Evolutionary conservation across 108 stramenopile species (phyloP), one percentile per base, ranked within the genome.

Genomic region (Skeletonema menzelii): DNA sequence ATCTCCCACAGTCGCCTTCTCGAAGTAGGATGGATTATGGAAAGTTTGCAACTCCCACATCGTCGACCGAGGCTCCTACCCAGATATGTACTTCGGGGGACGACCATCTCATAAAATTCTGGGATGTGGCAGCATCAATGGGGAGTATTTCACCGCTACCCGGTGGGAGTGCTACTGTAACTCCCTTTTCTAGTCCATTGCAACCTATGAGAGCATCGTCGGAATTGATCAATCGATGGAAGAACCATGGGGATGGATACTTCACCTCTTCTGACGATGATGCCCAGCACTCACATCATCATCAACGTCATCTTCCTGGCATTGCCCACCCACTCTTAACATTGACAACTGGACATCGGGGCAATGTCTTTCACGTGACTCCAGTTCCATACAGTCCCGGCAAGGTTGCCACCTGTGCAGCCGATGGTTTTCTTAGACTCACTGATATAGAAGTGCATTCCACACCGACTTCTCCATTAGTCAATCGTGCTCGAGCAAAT

Each of bases 41-140:
- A 56, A 38, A 15, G n/a, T 12, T 64, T 17, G 71, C 40, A 3
- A 46, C 49, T 22, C 42, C 66, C 31, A 42, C 58, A 12, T 24
- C 34, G 11, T 34, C 84, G 8, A 59, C 70, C 38, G 87, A 91
- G 58, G 84, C 77, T 49, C 79, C 93, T 24, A 91, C 90, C 0
- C 93, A 94, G 47, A 65, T 94, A 7, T 59, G 87, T 10, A 94
- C 93, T 20, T 88, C 87, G 1, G 92, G 92, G 4, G 93, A 94
- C 63, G 93, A 94, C 60, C 60, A 63, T 17, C 27, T 84, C 3
- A 72, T 94, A 19, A 94, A 90, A 64, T 83, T 94, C 42, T 94
- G 93, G 93, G 93, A 94, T 46, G 87, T 85, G 0, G 55, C 80
- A 8, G n/a, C 82, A 46, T 83, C 89, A 35, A 94, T 94, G 90